Conservation (phyloP, 352 stramenopile genomes). For the Peronospora destructor region DNA sequence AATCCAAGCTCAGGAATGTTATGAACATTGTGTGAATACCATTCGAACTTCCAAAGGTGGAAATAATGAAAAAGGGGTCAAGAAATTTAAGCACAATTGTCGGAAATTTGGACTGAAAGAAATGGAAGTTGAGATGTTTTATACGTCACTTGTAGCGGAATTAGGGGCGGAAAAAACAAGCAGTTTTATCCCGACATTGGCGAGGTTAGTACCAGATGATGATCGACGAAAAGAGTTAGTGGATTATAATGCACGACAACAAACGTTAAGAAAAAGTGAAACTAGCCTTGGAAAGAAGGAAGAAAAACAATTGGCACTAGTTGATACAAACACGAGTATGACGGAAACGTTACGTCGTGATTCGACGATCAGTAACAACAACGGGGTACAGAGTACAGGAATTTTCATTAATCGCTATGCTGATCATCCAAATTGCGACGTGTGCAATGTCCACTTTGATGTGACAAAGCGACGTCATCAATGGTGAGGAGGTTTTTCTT, state of each 20-base stretch:
- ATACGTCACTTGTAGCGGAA: conserved; percentile 43
- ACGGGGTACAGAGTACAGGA: conserved; percentile 29
- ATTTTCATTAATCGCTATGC: conserved; percentile 61
- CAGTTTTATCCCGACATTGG: conserved; percentile 41
- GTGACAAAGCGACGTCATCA: conserved; percentile 54
- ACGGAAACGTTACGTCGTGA: conserved; percentile 35
- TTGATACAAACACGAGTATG: conserved; percentile 22
- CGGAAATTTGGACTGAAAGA: conserved; percentile 42
- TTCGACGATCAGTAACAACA: conserved; percentile 19
- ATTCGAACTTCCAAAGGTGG: conserved; percentile 44
- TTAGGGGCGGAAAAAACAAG: conserved; percentile 37
- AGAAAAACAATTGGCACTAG: conserved; percentile 13
- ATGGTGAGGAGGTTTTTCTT: conserved; percentile 22
- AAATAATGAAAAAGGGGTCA: conserved; percentile 49
- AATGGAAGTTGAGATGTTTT: conserved; percentile 49
- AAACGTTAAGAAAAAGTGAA: conserved; percentile 7
- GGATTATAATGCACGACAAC: conserved; percentile 41
- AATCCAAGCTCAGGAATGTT: conserved; percentile 41
- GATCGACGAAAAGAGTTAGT: conserved; percentile 41
- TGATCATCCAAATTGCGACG: conserved; percentile 54
- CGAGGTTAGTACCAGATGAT: conserved; percentile 50
- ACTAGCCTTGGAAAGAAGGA: conserved; percentile 10
- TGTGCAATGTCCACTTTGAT: conserved; percentile 52
- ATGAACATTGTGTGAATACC: conserved; percentile 50
- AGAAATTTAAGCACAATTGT: conserved; percentile 65